Base-by-base conservation (phyloP, 306 rosid species). In the Crataegus laevigata region DNA sequence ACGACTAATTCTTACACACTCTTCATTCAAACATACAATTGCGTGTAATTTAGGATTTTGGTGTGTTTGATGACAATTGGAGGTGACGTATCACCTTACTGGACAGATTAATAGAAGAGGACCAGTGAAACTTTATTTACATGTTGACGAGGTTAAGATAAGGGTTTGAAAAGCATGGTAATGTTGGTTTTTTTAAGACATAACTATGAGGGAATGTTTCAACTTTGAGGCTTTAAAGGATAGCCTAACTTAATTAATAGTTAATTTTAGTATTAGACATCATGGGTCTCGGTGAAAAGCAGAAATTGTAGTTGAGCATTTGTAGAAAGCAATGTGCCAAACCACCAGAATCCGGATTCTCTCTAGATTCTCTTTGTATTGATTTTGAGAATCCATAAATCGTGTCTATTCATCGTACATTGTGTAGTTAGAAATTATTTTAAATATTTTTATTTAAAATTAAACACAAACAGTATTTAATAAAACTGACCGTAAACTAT, bases 341-440 rank as follows among this genome's bases (percentile, higher is more conserved):
- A 57, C 60, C 36, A 34, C 0, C 8, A 6, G 1, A 34, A 34
- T 34, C 0, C 8, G 9, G 0, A 34, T 34, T 2, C 9, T 34
- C 0, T 5, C 4, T 1, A 1, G 6, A 30, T 30, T 30, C 0
- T 30, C 34, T 34, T 34, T 34, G 9, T 34, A 8, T 34, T 34
- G 38, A 34, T 34, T 34, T 0, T 6, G 0, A 6, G 0, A 34
- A 34, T 34, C 1, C 2, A 1, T 34, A 0, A 34, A 34, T 34
- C 0, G 8, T 34, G 2, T 34, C 0, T 0, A 0, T 34, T 34
- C 0, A 34, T 34, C 8, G 38, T 34, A 34, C 8, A 34, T 6
- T 1, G 0, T 34, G 38, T 0, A 34, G 2, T 34, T 8, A 34
- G 0, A 34, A 34, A 34, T 34, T 0, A 34, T 34, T 34, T 34